Conservation (phyloP, 2,329 filamentous ascomycete genomes). For the Neofusicoccum umdonicola region DNA sequence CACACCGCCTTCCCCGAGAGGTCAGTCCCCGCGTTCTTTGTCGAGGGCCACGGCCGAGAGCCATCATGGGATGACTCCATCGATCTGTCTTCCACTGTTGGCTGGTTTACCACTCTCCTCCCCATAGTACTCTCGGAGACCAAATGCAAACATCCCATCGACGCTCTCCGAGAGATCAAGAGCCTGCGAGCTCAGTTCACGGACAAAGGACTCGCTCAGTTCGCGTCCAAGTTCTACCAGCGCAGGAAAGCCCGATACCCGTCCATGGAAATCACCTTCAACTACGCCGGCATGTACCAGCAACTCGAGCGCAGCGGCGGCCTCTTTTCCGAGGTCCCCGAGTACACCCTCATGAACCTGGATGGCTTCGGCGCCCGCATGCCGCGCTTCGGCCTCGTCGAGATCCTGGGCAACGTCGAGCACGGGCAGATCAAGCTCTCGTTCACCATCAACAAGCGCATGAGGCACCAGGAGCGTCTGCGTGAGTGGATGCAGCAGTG, state of each 20-base stretch:
- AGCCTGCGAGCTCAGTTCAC: neutral
- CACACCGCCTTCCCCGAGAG: neutral
- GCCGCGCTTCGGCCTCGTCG: conserved; percentile 50
- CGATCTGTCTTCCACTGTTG: conserved; percentile 26
- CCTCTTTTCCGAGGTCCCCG: conserved; percentile 4
- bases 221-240: neutral
- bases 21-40: conserved; percentile 16
- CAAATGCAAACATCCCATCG: neutral
- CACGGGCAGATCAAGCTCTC: conserved; percentile 48
- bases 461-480: conserved; percentile 47
- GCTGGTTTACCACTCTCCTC: conserved; percentile 23
- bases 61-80: conserved; percentile 21
- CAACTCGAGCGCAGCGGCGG: conserved; percentile 41
- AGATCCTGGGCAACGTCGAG: conserved; percentile 52
- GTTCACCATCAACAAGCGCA: conserved; percentile 51
- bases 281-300: conserved; percentile 52
- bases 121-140: neutral
- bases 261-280: conserved; percentile 60
- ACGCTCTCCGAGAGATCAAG: neutral
- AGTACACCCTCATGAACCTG: neutral
- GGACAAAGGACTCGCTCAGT: conserved; percentile 10
- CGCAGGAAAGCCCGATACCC: neutral
- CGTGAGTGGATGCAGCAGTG: conserved; percentile 44
- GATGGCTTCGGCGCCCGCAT: conserved; percentile 18
- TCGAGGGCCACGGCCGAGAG: conserved; percentile 27